Evolutionary conservation across 441 rosid species (phyloP).

Genomic region (Dalechampia spathulata): DNA sequence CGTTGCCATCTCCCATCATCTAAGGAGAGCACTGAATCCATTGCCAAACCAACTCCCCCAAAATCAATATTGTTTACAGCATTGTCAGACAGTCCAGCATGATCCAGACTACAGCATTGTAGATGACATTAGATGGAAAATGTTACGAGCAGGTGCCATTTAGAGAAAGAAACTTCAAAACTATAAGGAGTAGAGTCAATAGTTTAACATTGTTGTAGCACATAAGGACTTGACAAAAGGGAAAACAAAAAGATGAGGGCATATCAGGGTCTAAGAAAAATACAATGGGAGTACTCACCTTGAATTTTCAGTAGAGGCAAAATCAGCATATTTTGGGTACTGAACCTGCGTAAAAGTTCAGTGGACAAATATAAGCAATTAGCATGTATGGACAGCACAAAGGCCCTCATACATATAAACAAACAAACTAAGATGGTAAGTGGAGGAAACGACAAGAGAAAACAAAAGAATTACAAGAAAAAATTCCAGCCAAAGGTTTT

Average conservation of each 20-base stretch:
- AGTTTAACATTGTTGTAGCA: not conserved
- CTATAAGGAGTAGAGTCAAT: not conserved
- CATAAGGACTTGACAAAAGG: not conserved
- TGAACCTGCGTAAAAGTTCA: slow-evolving; percentile 53
- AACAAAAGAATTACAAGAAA: not conserved
- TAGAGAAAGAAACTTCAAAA: slow-evolving; percentile 11
- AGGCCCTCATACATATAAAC: slow-evolving; percentile 1
- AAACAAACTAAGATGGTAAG: not conserved
- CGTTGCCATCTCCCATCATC: slow-evolving; percentile 86
- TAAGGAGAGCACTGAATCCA: slow-evolving; percentile 84
- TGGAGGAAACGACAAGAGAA: not conserved
- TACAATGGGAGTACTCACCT: slow-evolving; percentile 28
- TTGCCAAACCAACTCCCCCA: slow-evolving; percentile 34
- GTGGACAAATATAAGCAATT: slow-evolving; percentile 10
- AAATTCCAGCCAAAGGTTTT: slow-evolving; percentile 1
- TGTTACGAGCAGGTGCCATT: slow-evolving; percentile 18
- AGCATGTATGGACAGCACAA: slow-evolving; percentile 7
- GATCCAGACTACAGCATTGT: slow-evolving; percentile 39
- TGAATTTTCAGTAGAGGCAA: slow-evolving; percentile 38
- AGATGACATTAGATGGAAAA: slow-evolving; percentile 14
- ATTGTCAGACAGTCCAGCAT: slow-evolving; percentile 32
- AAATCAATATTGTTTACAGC: slow-evolving; percentile 34
- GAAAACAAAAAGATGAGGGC: not conserved
- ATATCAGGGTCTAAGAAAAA: slow-evolving; percentile 2
- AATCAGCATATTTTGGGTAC: slow-evolving; percentile 68